A percentile compares a stretch with the other conserved stretches of the same genome.
Conservation (phyloP, 495 filamentous ascomycete genomes). For the Podospora pseudoanserina region DNA sequence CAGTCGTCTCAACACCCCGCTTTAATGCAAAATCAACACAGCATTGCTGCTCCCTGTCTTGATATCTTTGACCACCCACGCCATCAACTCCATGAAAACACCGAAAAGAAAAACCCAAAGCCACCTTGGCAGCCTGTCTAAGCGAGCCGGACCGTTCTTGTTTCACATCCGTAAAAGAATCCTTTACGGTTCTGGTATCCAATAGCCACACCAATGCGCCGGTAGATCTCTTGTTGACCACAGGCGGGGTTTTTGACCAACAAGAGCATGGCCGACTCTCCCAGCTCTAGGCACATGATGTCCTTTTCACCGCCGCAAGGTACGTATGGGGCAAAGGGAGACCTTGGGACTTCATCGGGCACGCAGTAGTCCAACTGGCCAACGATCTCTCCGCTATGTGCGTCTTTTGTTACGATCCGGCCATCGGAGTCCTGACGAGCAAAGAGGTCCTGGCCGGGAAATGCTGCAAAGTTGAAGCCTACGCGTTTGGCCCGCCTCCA, state of each 20-base stretch:
- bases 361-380: conserved; percentile 31
- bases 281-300: conserved; percentile 31
- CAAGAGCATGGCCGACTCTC: conserved; percentile 34
- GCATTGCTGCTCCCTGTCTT: not conserved
- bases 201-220: conserved; percentile 28
- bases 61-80: not conserved
- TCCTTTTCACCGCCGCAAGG: conserved; percentile 27
- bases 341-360: conserved; percentile 1
- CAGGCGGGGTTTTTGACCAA: conserved; percentile 11
- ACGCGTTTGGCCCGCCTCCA: conserved; percentile 13
- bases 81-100: not conserved
- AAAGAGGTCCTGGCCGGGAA: conserved; percentile 21
- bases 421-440: conserved; percentile 25
- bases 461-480: conserved; percentile 26
- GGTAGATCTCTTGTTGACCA: conserved; percentile 14
- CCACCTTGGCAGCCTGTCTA: conserved; percentile 5
- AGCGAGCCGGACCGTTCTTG: conserved; percentile 18
- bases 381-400: conserved; percentile 31
- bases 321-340: conserved; percentile 12
- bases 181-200: conserved; percentile 28
- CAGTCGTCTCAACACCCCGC: not conserved
- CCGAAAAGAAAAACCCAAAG: not conserved
- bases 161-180: conserved; percentile 32
- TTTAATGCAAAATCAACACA: not conserved
- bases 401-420: conserved; percentile 28